Base-by-base conservation (phyloP, 495 filamentous ascomycete genomes). In the Hypoxylon lienhwacheense region DNA sequence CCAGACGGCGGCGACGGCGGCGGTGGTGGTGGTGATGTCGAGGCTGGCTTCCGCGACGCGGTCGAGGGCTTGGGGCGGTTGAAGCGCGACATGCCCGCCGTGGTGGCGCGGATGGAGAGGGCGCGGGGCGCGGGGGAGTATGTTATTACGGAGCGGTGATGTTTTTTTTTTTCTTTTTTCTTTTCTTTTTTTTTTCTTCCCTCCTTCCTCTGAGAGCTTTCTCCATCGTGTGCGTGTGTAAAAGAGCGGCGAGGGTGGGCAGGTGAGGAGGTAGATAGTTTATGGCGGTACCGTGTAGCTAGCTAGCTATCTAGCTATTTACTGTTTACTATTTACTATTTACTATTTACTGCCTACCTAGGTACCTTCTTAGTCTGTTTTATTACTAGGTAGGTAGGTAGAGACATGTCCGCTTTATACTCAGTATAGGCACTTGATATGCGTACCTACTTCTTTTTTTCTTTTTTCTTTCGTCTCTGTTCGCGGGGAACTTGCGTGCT, bases 51-150 rank as follows among this genome's bases (percentile, higher is more conserved):
- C 73, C 64, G 66, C 34, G 72, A 66, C 40, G 79, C 80, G 31
- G 67, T 83, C 39, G 69, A 77, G 59, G 77, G 74, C 61, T 67
- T 85, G 49, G 76, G 66, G 28, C 66, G 64, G 65, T 58, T 82
- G 64, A 82, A 80, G 71, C 73, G 63, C 53, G 83, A 83, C 25
- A 75, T 91, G 73, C 82, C 85, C 31, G 82, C 83, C 42, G 84
- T 84, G 29, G 80, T 90, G 49, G 89, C 87, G 36, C 85, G 81
- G 71, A 83, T 88, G 72, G 89, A 93, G 75, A 77, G 89, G 72
- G 89, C 87, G 43, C 74, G 77, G 53, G 77, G 77, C 37, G 89
- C 86, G 42, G 88, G 83, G 34, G 83, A 83, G 54, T 81, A 80
- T 67, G 75, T 76, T 2, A 59, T 70, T 37, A 69, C 67, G 17